Evolutionary conservation across 768 basidiomycete species (phyloP).

Genomic region (Leccinellum rugosiceps): DNA sequence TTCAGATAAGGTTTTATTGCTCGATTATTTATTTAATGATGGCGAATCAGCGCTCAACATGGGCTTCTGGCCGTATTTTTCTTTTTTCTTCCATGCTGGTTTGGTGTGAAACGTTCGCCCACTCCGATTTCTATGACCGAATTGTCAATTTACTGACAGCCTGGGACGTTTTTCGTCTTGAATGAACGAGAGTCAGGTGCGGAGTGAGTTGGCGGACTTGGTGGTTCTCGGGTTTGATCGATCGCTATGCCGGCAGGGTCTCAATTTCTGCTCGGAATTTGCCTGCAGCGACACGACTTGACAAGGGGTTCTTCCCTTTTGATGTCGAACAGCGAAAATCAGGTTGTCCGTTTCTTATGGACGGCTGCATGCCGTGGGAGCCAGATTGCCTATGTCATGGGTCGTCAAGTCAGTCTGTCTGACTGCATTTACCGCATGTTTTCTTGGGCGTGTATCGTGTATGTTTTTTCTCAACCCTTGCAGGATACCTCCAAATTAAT

Average conservation of each 20-base stretch:
- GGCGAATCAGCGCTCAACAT: conserved; percentile 17
- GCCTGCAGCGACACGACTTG: background rate
- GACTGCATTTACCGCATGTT: background rate
- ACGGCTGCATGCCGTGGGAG: background rate
- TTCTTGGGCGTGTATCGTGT: background rate
- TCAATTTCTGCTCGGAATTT: background rate
- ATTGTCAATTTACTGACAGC: conserved; percentile 11
- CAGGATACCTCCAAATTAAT: background rate
- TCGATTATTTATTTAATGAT: conserved; percentile 16
- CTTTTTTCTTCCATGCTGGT: background rate
- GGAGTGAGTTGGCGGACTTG: background rate
- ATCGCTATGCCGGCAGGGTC: conserved; percentile 1
- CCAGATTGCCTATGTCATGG: background rate
- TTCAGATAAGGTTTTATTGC: conserved; percentile 22
- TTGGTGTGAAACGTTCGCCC: conserved; percentile 7
- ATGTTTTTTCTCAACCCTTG: conserved; percentile 1
- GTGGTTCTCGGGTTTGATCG: background rate
- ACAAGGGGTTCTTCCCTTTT: background rate
- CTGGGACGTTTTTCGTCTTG: background rate
- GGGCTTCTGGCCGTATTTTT: conserved; percentile 6
- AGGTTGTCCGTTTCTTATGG: background rate
- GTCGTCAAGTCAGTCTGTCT: background rate
- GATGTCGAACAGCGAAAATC: background rate
- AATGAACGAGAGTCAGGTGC: conserved; percentile 1
- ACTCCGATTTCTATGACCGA: background rate